Percentiles rank a stretch among this genome's conserved stretches.
Conservation (phyloP, 495 filamentous ascomycete genomes). For the Arthonia radiata region DNA sequence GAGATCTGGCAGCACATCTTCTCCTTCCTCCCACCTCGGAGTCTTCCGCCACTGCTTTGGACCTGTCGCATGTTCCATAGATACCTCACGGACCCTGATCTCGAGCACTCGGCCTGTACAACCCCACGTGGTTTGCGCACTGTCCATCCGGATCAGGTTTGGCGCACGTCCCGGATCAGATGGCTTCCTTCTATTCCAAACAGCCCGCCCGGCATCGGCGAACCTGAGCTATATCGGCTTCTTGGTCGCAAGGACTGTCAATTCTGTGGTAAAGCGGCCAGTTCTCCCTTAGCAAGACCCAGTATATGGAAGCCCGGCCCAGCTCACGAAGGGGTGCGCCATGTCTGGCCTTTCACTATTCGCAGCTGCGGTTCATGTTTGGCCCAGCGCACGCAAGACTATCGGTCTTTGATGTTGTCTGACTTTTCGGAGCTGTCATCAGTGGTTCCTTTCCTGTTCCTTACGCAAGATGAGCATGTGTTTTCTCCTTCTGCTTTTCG, state of each 20-base stretch:
- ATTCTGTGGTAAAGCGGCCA: slow-evolving; percentile 23
- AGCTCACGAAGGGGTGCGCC: too few species aligned
- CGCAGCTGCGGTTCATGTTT: too few species aligned
- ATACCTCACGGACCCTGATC: slow-evolving; percentile 1
- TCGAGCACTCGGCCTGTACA: slow-evolving; percentile 6
- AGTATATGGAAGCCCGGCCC: too few species aligned
- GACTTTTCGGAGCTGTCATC: too few species aligned
- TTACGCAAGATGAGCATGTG: too few species aligned
- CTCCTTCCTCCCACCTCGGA: slow-evolving; percentile 24
- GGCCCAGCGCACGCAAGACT: too few species aligned
- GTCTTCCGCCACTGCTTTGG: slow-evolving; percentile 22
- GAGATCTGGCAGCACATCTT: slow-evolving; percentile 33
- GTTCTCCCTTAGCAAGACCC: too few species aligned
- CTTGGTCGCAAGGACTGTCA: slow-evolving; percentile 27
- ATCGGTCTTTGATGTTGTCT: too few species aligned
- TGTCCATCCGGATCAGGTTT: slow-evolving; percentile 28
- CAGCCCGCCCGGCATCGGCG: slow-evolving; percentile 26
- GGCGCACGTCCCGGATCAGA: slow-evolving; percentile 29
- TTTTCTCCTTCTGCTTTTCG: too few species aligned
- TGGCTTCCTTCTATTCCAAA: slow-evolving; percentile 29
- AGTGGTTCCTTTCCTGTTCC: too few species aligned
- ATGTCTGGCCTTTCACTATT: too few species aligned
- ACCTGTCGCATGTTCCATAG: slow-evolving; percentile 27
- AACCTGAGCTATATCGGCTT: slow-evolving; percentile 39
- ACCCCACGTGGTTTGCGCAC: slow-evolving; percentile 7